A percentile compares a stretch with the other conserved stretches of the same genome.
Conservation (phyloP, 108 stramenopile genomes). For the Epithemia pelagica region DNA sequence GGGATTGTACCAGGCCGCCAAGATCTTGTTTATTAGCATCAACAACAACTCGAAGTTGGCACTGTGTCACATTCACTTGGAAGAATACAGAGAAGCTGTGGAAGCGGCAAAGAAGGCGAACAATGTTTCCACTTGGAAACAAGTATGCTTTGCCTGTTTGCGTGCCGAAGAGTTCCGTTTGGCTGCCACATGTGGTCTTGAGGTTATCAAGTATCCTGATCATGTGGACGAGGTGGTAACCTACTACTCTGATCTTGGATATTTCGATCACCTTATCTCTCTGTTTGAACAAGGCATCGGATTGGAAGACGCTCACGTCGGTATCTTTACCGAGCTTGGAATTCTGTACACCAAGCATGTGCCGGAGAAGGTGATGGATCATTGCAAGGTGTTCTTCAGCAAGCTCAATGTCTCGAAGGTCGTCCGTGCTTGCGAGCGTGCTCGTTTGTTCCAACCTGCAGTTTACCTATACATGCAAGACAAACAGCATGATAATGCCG, state of each 20-base stretch:
- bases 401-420: slow-evolving; percentile 97
- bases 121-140: slow-evolving; percentile 98
- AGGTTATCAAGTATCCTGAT: slow-evolving; percentile 99
- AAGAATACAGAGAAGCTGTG: slow-evolving; percentile 98
- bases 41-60: slow-evolving; percentile 99
- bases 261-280: slow-evolving; percentile 92
- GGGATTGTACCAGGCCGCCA: slow-evolving; percentile 95
- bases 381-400: slow-evolving; percentile 97
- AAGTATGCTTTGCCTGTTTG: slow-evolving; percentile 95
- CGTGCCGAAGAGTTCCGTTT: slow-evolving; percentile 95
- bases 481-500: slow-evolving; percentile 95
- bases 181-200: slow-evolving; percentile 93
- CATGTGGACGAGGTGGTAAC: slow-evolving; percentile 98
- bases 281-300: slow-evolving; percentile 99
- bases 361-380: slow-evolving; percentile 98
- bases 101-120: slow-evolving; percentile 98
- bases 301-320: slow-evolving; percentile 96
- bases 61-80: slow-evolving; percentile 95
- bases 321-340: slow-evolving; percentile 99
- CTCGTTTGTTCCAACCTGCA: slow-evolving; percentile 92
- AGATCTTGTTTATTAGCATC: slow-evolving; percentile 94
- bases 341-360: slow-evolving; percentile 99
- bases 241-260: slow-evolving; percentile 95
- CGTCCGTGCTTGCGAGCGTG: slow-evolving; percentile 97
- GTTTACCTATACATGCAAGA: slow-evolving; percentile 97